These are phyloP conservation scores for Phytophthora cajani DNA, from an alignment of 352 stramenopile genomes.

Conservation along the genomic window DNA sequence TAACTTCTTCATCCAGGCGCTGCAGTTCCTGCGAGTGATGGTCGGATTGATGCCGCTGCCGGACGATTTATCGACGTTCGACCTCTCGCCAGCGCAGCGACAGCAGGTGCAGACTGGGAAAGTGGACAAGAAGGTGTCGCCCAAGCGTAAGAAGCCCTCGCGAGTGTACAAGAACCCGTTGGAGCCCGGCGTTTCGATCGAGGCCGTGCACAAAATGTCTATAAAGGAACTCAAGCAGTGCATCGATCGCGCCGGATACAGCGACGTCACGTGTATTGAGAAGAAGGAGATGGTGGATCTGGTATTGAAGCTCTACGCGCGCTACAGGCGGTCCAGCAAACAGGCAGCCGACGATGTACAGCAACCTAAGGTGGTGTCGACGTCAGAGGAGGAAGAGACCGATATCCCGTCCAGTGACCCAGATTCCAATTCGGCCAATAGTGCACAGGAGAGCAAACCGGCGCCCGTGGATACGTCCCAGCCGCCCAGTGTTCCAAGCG, in stretches of 20 bases:
- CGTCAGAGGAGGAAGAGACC: constrained; percentile 15
- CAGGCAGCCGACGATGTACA: constrained; percentile 42
- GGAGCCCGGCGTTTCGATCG: constrained; percentile 53
- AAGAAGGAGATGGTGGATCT: constrained; percentile 86
- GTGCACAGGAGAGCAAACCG: constrained; percentile 14
- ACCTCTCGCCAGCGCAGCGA: constrained; percentile 43
- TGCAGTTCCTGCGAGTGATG: constrained; percentile 86
- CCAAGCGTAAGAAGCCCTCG: constrained; percentile 42
- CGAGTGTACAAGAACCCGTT: constrained; percentile 80
- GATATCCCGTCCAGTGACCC: constrained; percentile 11
- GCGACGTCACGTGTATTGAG: constrained; percentile 78
- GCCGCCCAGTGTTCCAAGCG: neutral
- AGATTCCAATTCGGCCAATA: neutral
- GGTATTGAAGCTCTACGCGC: constrained; percentile 79
- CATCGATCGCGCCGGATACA: constrained; percentile 73
- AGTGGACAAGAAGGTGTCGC: constrained; percentile 18
- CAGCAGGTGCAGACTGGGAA: constrained; percentile 25
- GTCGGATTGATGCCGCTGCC: constrained; percentile 73
- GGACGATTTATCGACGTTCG: constrained; percentile 59
- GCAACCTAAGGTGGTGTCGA: neutral
- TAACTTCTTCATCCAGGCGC: constrained; percentile 80
- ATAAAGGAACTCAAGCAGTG: constrained; percentile 84
- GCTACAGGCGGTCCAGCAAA: constrained; percentile 67
- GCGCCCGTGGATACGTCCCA: constrained; percentile 17
- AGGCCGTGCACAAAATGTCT: constrained; percentile 73